Evolutionary conservation across 129 eudicot species (phyloP), one percentile per base, ranked within the genome.

Genomic region (Tagetes erecta): DNA sequence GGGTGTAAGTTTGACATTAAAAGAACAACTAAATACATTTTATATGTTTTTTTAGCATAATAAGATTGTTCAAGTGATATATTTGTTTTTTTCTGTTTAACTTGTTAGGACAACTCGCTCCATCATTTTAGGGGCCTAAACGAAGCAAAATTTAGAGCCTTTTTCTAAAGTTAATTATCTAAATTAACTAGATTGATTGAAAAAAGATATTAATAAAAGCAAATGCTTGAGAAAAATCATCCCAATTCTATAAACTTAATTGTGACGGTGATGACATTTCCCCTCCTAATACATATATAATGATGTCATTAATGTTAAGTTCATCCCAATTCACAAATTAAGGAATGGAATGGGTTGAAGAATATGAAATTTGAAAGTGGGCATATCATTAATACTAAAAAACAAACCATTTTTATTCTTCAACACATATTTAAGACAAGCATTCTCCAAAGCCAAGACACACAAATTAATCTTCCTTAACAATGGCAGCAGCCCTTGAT

Each of bases 371-470:
- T 8, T 78, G 82, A 72, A 78, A 71, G 82, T 78, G 82, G 73
- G 78, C 82, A 78, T 71, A 78, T 78, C 73, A 79, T 79, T 50
- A 35, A 63, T 78, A 7, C 14, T 67, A 68, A 69, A 59, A 77
- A 73, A 76, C 77, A 76, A 71, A 41, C 74, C 76, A 58, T 62
- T 68, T 68, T 78, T 81, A 78, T 83, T 85, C 81, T 78, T 67
- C 67, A 66, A 66, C 75, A 81, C 75, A 80, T 85, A 85, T 81
- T 49, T 76, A 85, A 76, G 82, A 52, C 70, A 51, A 69, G 59
- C 84, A 62, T 50, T 68, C 84, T 75, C 67, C 76, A 67, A 62
- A 72, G 5, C 70, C 49, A 81, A 80, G 57, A 42, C 73, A 62
- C 64, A 72, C 70, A 57, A 64, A 50, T 45, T 42, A 45, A 77